Evolutionary conservation across 2,329 filamentous ascomycete genomes (phyloP), one percentile per base, ranked within the genome.

Genomic region (Talaromyces funiculosus): DNA sequence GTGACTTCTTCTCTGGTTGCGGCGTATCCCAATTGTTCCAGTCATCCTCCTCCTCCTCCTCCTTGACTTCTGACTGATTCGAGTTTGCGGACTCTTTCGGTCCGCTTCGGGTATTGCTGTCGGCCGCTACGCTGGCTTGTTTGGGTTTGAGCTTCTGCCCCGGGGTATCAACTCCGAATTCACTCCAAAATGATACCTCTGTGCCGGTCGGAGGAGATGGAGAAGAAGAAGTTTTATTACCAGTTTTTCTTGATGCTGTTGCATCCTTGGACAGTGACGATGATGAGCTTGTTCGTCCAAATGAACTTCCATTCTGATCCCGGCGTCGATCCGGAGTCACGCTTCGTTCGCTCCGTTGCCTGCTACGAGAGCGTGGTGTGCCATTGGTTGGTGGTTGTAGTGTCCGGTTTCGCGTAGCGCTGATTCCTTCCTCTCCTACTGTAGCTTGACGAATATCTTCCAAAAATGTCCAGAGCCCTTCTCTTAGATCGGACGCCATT

Each of bases 391-490:
- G 38, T n/a, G 67, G 64, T 51, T 73, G 67, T 63, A 71, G 65
- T 60, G 69, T 67, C 61, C 76, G 66, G 63, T 75, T 70, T 63
- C 75, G 73, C 35, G 77, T 77, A 43, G 85, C 87, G 62, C 81
- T 86, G 64, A 91, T 85, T 16, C 87, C 90, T 77, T 99, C 94
- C 59, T 99, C 94, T 24, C 94, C 94, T 6, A 99, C 92, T 0
- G 94, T 96, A 14, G 93, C 95, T 75, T 97, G 94, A 66, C 92
- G 84, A 53, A 99, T 86, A 71, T 99, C 94, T 72, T 97, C 94
- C 62, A 96, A 86, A 75, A 99, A 99, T 1, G 90, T 96, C 86
- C 90, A 92, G 53, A 99, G 78, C 1, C 94, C 93, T 56, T 94
- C 86, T 72, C 88, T 90, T 73, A 99, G 86, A 75, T 97, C 94